Base-by-base conservation (phyloP, 352 stramenopile genomes). In the Halophytophthora polymorphica region DNA sequence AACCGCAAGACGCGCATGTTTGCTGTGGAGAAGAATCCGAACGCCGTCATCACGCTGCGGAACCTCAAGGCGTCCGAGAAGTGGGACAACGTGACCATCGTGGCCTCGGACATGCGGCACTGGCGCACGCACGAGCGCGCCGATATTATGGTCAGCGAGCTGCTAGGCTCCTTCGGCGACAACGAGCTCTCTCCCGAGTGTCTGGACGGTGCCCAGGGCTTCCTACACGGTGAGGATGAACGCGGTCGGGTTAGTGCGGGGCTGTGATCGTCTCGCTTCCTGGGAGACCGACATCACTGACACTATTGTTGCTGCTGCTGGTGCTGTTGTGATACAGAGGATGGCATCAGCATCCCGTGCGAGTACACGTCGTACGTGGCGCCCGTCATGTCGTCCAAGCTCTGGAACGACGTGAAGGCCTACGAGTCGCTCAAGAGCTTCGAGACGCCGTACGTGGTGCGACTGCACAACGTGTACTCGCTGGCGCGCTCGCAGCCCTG, bases 161-260 rank as follows among this genome's bases (percentile, higher is more conserved):
- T 99, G 28, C 67, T 99, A 19, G 96, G 96, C 7, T 98, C 89
- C 1, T 99, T 98, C 69, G 93, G 96, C 17, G 96, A 99, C 82
- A 99, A 99, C 65, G 97, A 99, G 63, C 79, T 99, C n/a, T 98
- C 90, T 12, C 97, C 97, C 1, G 97, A 99, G 71, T 99, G 97
- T 66, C 67, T 99, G 4, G 92, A 99, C 60, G 93, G 92, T 7
- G 88, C 97, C 0, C 88, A 99, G 59, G 56, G 64, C 21, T 97
- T 97, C 47, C 68, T 98, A 6, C 93, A 96, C 53, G 84, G 88
- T 73, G 50, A 56, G 59, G 56, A 34, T 22, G 17, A 11, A 19
- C 45, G 23, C 21, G 12, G 11, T 48, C 50, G 41, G 3, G 28
- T 6, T 23, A 2, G 37, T 40, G 12, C 29, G 18, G 3, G 45